A percentile compares a stretch with the other conserved stretches of the same genome.
phyloP scores from a whole-genome alignment of 768 basidiomycete species.

The Pleurotus giganteus region DNA sequence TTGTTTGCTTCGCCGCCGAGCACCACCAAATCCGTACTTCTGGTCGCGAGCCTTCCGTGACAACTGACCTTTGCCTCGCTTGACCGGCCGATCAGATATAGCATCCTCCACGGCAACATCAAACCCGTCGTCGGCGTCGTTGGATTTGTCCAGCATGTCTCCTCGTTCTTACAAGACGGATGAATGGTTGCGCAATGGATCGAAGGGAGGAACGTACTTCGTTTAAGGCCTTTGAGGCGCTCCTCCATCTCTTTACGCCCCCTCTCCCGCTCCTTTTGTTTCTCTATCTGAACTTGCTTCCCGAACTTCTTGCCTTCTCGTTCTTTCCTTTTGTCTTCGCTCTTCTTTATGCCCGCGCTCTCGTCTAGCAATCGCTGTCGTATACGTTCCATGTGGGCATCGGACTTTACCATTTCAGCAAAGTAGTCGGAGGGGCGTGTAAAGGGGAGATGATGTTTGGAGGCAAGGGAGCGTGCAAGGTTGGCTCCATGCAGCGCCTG shows the following conservation, averaged over 20 bases:
- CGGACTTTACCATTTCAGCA: constrained; percentile 98
- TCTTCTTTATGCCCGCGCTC: constrained; percentile 80
- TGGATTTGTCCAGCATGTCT: constrained; percentile 69
- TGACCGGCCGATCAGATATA: constrained; percentile 63
- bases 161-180: constrained; percentile 63
- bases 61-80: constrained; percentile 47
- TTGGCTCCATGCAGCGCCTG: constrained; percentile 87
- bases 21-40: constrained; percentile 82
- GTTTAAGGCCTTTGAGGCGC: constrained; percentile 79
- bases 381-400: constrained; percentile 96
- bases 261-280: constrained; percentile 84
- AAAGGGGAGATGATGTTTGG: constrained; percentile 78
- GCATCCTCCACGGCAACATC: constrained; percentile 92
- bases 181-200: not conserved
- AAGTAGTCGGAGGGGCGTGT: constrained; percentile 93
- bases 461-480: constrained; percentile 72
- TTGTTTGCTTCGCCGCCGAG: constrained; percentile 68
- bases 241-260: constrained; percentile 93
- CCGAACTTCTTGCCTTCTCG: constrained; percentile 97
- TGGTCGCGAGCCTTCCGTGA: constrained; percentile 64
- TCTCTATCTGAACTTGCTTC: constrained; percentile 95
- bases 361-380: constrained; percentile 90
- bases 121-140: constrained; percentile 71
- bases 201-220: constrained; percentile 56
- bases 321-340: constrained; percentile 88